A percentile compares a stretch with the other conserved stretches of the same genome.
Conservation (phyloP, 2,329 filamentous ascomycete genomes). For the Pseudogymnoascus sp. region DNA sequence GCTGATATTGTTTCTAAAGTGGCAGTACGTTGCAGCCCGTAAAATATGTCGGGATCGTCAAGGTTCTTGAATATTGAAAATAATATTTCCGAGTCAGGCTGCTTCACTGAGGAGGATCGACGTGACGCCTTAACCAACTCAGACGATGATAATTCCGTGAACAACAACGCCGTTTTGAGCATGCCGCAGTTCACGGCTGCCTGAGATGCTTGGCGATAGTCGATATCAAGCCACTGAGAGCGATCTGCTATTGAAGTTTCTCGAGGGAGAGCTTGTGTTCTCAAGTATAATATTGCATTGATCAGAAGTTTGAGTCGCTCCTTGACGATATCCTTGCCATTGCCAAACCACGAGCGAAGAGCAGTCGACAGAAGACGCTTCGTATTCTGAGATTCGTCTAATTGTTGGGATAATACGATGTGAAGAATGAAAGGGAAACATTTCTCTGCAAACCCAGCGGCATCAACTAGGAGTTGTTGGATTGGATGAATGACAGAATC, state of each 20-base stretch:
- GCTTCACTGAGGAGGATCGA: slow-evolving; percentile 55
- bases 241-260: slow-evolving; percentile 77
- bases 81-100: slow-evolving; percentile 58
- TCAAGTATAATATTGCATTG: slow-evolving; percentile 78
- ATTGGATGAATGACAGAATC: slow-evolving; percentile 67
- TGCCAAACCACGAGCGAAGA: slow-evolving; percentile 57
- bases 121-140: slow-evolving; percentile 53
- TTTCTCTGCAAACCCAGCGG: slow-evolving; percentile 64
- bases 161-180: slow-evolving; percentile 78
- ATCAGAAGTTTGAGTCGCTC: slow-evolving; percentile 68
- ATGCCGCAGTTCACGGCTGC: slow-evolving; percentile 75
- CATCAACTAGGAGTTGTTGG: slow-evolving; percentile 55
- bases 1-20: slow-evolving; percentile 72
- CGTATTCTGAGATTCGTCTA: slow-evolving; percentile 52
- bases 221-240: slow-evolving; percentile 77
- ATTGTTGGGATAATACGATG: slow-evolving; percentile 65
- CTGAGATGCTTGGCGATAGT: slow-evolving; percentile 62
- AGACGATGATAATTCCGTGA: slow-evolving; percentile 67
- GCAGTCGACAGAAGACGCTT: slow-evolving; percentile 60
- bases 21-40: slow-evolving; percentile 75
- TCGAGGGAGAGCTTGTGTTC: slow-evolving; percentile 66
- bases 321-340: slow-evolving; percentile 40
- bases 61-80: slow-evolving; percentile 84
- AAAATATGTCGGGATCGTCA: slow-evolving; percentile 93
- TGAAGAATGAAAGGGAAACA: slow-evolving; percentile 83